These are phyloP conservation scores for Aureobasidium leucospermi DNA, from an alignment of 2,329 filamentous ascomycete species.

Conservation along the genomic window DNA sequence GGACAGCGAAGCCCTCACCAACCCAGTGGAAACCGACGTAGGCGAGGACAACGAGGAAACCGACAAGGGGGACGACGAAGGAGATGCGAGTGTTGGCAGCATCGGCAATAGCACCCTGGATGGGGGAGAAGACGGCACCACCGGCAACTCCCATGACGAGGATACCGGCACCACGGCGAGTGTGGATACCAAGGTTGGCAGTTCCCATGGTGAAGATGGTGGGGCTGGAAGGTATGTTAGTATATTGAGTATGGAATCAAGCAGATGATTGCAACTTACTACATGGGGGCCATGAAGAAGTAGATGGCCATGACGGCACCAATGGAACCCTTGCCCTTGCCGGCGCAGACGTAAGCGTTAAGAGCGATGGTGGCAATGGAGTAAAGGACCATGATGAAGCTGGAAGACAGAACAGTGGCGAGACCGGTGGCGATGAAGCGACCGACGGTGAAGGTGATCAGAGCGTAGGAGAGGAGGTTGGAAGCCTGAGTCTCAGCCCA, in stretches of 20 bases:
- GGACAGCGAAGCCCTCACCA: constrained; percentile 25
- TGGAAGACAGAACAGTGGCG: constrained; percentile 29
- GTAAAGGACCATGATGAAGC: constrained; percentile 32
- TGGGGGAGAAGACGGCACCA: constrained; percentile 30
- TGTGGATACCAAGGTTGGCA: constrained; percentile 33
- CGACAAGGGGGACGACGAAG: constrained; percentile 38
- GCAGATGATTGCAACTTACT: constrained; percentile 8
- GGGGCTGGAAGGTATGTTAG: constrained; percentile 16
- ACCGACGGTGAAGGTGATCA: constrained; percentile 34
- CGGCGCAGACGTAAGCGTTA: constrained; percentile 28
- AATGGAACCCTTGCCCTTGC: constrained; percentile 25
- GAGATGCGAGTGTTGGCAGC: constrained; percentile 34
- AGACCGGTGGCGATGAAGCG: constrained; percentile 33
- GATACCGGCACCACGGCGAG: constrained; percentile 34
- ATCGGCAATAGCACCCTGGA: constrained; percentile 34
- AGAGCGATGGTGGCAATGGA: constrained; percentile 26
- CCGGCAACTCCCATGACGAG: constrained; percentile 33
- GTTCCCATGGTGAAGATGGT: constrained; percentile 35
- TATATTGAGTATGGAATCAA: too few species aligned
- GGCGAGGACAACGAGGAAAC: constrained; percentile 35
- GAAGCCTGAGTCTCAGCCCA: constrained; percentile 26
- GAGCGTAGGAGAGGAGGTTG: constrained; percentile 31
- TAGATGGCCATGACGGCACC: constrained; percentile 31
- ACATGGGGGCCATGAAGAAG: constrained; percentile 32
- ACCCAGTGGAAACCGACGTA: constrained; percentile 29